Conservation (phyloP, 2,329 filamentous ascomycete species). For the Neonectria ditissima region DNA sequence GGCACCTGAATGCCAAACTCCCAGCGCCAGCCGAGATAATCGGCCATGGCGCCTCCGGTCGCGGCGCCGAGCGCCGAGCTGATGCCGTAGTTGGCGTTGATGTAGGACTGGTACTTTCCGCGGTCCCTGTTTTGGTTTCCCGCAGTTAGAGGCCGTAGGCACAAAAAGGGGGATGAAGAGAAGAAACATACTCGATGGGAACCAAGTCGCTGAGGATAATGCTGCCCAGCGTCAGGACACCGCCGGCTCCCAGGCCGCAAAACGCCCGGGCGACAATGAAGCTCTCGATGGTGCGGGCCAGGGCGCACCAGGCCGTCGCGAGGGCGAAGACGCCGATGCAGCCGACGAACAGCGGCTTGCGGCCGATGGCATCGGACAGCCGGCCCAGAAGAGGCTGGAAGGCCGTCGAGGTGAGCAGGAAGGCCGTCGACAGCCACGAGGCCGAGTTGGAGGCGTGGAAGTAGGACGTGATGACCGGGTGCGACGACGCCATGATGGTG, state of each 20-base stretch:
- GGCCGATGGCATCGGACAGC: conserved; percentile 78
- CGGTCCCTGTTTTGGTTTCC: conserved; percentile 49
- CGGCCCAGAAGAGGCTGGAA: conserved; percentile 82
- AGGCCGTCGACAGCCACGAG: conserved; percentile 85
- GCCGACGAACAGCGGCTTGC: conserved; percentile 74
- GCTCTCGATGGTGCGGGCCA: conserved; percentile 74
- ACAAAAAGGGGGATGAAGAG: conserved; percentile 8
- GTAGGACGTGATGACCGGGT: conserved; percentile 85
- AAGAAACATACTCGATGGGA: conserved; percentile 70
- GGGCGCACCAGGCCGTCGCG: conserved; percentile 76
- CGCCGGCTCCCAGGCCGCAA: conserved; percentile 80
- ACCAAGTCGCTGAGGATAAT: conserved; percentile 82
- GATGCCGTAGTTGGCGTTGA: conserved; percentile 74
- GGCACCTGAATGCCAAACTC: conserved; percentile 74
- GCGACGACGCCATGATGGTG: conserved; percentile 84
- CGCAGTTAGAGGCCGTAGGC: conserved; percentile 8
- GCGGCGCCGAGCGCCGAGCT: conserved; percentile 72
- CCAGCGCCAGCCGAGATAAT: conserved; percentile 79
- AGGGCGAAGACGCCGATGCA: conserved; percentile 71
- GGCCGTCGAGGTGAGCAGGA: conserved; percentile 80
- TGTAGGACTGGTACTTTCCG: conserved; percentile 79
- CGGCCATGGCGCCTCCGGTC: conserved; percentile 76
- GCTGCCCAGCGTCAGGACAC: conserved; percentile 74
- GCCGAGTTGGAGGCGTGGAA: conserved; percentile 82
- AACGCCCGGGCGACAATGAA: conserved; percentile 78